Conservation (phyloP, 345 rosid species). For the Eutrema yunnanense region DNA sequence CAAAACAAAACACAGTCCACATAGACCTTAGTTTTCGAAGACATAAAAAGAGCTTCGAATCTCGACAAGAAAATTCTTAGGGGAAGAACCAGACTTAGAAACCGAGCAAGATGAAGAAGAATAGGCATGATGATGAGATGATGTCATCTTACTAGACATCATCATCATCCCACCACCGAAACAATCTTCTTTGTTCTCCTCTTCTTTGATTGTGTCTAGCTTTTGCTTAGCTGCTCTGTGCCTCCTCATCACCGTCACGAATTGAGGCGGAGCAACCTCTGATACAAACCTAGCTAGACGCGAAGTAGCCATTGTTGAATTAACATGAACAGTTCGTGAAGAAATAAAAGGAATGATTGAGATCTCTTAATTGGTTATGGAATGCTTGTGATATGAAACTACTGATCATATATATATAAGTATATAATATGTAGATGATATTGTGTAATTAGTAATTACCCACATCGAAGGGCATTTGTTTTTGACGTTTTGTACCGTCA, state of each 20-base stretch:
- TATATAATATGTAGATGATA: not conserved
- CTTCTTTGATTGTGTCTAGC: slow-evolving; percentile 79
- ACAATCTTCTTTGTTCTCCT: slow-evolving; percentile 52
- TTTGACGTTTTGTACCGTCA: slow-evolving; percentile 30
- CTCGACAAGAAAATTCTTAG: slow-evolving; percentile 34
- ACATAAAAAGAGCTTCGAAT: slow-evolving; percentile 23
- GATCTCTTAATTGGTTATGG: slow-evolving; percentile 1
- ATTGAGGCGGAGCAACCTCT: slow-evolving; percentile 86
- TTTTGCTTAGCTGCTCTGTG: slow-evolving; percentile 45
- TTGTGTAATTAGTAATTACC: slow-evolving; percentile 8
- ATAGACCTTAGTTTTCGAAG: slow-evolving; percentile 5
- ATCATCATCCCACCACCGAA: slow-evolving; percentile 28
- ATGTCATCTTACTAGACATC: slow-evolving; percentile 7
- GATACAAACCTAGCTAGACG: slow-evolving; percentile 56
- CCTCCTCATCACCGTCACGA: slow-evolving; percentile 56
- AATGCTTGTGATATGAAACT: slow-evolving; percentile 13
- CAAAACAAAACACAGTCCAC: too few relatives aligned
- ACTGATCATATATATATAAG: not conserved
- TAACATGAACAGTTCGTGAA: not conserved
- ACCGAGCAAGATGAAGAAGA: slow-evolving; percentile 17
- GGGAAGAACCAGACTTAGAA: slow-evolving; percentile 6
- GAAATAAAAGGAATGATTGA: not conserved
- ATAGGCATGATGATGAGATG: slow-evolving; percentile 12
- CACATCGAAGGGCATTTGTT: slow-evolving; percentile 20
- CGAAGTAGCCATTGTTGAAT: slow-evolving; percentile 51